Evolutionary conservation across 2,329 filamentous ascomycete species (phyloP).

Genomic region (Pseudogymnoascus sp.): DNA sequence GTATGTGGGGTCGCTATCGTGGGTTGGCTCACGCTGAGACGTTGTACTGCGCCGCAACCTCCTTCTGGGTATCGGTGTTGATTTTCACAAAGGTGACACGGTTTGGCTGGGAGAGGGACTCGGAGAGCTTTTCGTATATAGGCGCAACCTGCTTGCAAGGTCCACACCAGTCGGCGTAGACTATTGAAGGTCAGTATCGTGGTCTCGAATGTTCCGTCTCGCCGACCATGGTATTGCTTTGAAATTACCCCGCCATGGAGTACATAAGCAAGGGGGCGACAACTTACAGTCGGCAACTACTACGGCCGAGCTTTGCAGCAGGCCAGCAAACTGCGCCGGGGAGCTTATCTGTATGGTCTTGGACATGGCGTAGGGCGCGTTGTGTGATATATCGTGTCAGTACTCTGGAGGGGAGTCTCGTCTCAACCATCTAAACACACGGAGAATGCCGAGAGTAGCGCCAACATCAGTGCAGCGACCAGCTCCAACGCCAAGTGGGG

Average conservation of each 20-base stretch:
- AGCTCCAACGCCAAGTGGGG: background rate
- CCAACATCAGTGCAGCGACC: background rate
- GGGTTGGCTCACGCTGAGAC: constrained; percentile 52
- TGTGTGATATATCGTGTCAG: background rate
- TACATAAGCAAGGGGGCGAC: constrained; percentile 24
- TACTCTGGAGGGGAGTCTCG: background rate
- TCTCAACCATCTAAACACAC: background rate
- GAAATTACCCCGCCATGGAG: constrained; percentile 18
- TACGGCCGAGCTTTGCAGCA: constrained; percentile 66
- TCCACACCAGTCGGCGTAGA: constrained; percentile 81
- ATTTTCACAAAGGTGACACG: constrained; percentile 80
- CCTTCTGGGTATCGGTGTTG: constrained; percentile 69
- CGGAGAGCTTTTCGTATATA: constrained; percentile 70
- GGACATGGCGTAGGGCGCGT: constrained; percentile 24
- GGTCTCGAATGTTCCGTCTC: constrained; percentile 11
- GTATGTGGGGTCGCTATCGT: background rate
- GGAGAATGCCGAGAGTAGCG: background rate
- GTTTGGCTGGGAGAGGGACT: constrained; percentile 61
- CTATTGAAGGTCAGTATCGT: constrained; percentile 37
- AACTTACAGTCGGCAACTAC: constrained; percentile 84
- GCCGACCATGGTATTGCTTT: background rate
- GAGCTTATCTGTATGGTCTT: constrained; percentile 43
- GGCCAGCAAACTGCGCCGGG: constrained; percentile 54
- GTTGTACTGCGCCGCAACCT: constrained; percentile 65
- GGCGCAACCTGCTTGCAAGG: constrained; percentile 81